Base-by-base conservation (phyloP, 202 grass and related monocot genomes). In the Alloteropsis angusta region DNA sequence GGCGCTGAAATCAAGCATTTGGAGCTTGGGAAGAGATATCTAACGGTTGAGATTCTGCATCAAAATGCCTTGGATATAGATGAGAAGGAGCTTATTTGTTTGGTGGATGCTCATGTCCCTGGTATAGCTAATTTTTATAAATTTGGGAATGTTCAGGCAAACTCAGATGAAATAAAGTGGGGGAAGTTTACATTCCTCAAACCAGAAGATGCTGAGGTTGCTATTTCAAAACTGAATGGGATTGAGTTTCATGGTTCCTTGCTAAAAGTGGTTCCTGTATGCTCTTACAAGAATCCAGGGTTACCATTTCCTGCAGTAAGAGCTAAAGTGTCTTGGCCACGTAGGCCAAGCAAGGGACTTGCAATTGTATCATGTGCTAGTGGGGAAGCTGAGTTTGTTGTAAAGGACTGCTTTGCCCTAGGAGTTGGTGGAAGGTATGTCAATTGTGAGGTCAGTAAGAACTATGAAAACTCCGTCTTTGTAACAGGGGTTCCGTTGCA, bases 1-100 rank as follows among this genome's bases (percentile, higher is more conserved):
- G 91, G 95, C 79, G 95, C 87, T 87, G 89, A 94, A 88, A 92
- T 98, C 22, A 98, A 98, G 74, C 95, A 98, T 88, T 87, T 94
- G 19, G 95, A 98, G 78, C 91, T 98, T 64, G 91, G 75, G 62
- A 94, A 88, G 71, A 85, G 87, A 38, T 83, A 68, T 85, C 45
- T 98, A 55, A 82, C 95, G 0, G 89, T 98, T 68, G 95, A 98
- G 63, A 77, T 98, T 83, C 60, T 68, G 35, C 95, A 94, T 90
- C 87, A 88, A 84, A 92, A 92, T 83, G 78, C 89, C 25, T 42
- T 16, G 78, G 58, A 52, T 55, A 65, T 98, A 28, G 75, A 83
- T 88, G 95, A 92, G 23, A 94, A 87, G 83, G 95, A 98, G 41
- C 83, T 98, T 64, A 68, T 90, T 85, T 55, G 60, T 63, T 87